Percentiles rank a stretch among this genome's conserved stretches.
phyloP scores from a whole-genome alignment of 2,329 filamentous ascomycete genomes.

The Cordyceps sp. region DNA sequence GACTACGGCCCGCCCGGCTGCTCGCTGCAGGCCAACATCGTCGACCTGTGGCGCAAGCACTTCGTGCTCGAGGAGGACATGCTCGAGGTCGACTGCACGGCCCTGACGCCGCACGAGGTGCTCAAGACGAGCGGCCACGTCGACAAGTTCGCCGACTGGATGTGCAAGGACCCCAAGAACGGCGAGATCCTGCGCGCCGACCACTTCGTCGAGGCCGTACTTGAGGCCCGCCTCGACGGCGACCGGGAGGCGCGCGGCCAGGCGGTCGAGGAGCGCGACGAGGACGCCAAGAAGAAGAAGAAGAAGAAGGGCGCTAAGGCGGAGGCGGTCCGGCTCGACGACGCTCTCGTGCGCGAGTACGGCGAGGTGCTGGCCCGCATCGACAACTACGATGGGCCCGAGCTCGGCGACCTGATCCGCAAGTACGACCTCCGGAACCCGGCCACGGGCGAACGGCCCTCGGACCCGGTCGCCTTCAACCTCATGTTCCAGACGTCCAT shows the following conservation, averaged over 20 bases:
- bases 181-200: slow-evolving; percentile 94
- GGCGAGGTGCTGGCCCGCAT: slow-evolving; percentile 82
- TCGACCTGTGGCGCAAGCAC: slow-evolving; percentile 84
- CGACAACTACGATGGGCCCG: slow-evolving; percentile 82
- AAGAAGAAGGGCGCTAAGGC: slow-evolving; percentile 86
- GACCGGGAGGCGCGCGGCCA: slow-evolving; percentile 85
- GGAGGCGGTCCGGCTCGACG: slow-evolving; percentile 71
- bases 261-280: slow-evolving; percentile 61
- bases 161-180: slow-evolving; percentile 97
- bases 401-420: slow-evolving; percentile 74
- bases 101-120: slow-evolving; percentile 82
- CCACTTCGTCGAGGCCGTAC: slow-evolving; percentile 87
- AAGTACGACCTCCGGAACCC: slow-evolving; percentile 90
- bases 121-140: slow-evolving; percentile 95
- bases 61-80: slow-evolving; percentile 88
- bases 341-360: slow-evolving; percentile 75
- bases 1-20: slow-evolving; percentile 87
- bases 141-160: slow-evolving; percentile 96
- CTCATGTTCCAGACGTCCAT: slow-evolving; percentile 97
- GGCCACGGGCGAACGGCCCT: slow-evolving; percentile 56
- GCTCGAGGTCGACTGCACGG: slow-evolving; percentile 88
- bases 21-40: slow-evolving; percentile 70
- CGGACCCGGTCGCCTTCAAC: slow-evolving; percentile 82
- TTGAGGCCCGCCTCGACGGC: slow-evolving; percentile 74
- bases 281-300: slow-evolving; percentile 54